phyloP scores from a whole-genome alignment of 148 eudicot species.

The Rhododendron williamsianum region DNA sequence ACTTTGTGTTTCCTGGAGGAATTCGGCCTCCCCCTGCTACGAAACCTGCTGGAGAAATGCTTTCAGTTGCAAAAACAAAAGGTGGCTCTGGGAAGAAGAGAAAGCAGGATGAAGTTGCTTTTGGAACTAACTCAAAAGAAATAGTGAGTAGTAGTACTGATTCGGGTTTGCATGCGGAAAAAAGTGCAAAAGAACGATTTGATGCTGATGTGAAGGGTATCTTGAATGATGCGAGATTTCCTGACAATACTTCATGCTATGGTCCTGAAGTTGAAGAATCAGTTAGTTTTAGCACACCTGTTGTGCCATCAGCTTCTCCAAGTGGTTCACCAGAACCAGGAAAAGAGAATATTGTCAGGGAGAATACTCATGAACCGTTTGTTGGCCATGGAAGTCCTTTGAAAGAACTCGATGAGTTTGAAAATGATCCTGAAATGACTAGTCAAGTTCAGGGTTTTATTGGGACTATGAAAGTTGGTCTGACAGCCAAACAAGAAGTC shows the following conservation, averaged over 20 bases:
- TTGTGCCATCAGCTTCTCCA: conserved; percentile 5
- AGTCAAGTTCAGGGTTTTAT: conserved; percentile 7
- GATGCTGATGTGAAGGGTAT: neutral
- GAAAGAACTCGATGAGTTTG: neutral
- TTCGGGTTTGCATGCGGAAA: conserved; percentile 7
- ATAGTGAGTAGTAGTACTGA: neutral
- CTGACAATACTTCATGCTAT: neutral
- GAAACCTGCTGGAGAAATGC: conserved; percentile 34
- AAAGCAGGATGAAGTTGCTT: conserved; percentile 17
- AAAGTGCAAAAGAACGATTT: neutral
- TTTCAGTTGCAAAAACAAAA: neutral
- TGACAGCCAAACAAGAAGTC: conserved; percentile 10
- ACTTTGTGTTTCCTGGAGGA: conserved; percentile 91
- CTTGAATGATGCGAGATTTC: neutral
- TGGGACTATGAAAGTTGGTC: neutral
- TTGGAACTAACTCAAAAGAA: conserved; percentile 7
- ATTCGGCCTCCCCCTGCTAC: conserved; percentile 56
- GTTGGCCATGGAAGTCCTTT: neutral
- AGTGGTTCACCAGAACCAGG: neutral
- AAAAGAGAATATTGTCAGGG: conserved; percentile 11
- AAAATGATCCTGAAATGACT: neutral
- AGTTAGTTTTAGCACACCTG: neutral
- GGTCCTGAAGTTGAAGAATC: conserved; percentile 10
- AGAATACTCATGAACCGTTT: conserved; percentile 2
- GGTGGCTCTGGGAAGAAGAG: conserved; percentile 13